Conservation (phyloP, 768 basidiomycete species). For the Termitomyces sp. region DNA sequence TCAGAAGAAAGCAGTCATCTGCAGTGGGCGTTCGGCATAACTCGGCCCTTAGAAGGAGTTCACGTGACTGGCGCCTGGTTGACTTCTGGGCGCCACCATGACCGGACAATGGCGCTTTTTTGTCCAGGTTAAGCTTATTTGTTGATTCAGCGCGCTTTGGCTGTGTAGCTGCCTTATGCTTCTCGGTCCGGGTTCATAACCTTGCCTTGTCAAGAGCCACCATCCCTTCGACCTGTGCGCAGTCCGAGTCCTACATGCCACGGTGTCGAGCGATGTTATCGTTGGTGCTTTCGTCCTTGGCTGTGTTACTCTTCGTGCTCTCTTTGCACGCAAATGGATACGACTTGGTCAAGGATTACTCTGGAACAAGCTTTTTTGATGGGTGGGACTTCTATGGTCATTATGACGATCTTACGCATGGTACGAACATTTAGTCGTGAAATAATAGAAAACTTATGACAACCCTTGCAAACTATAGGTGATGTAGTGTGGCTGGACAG, state of each 20-base stretch:
- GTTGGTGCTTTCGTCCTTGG: not conserved
- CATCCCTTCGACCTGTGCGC: no score
- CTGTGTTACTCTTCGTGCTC: slow-evolving; percentile 3
- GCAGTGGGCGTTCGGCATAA: no score
- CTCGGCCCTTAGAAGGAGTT: not conserved
- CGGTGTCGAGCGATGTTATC: not conserved
- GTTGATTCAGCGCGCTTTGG: not conserved
- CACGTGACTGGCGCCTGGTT: not conserved
- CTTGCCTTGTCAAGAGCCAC: not conserved
- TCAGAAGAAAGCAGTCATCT: not conserved
- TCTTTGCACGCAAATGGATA: slow-evolving; percentile 2
- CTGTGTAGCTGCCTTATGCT: not conserved
- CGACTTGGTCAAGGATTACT: slow-evolving; percentile 34
- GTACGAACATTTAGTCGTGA: slow-evolving; percentile 15
- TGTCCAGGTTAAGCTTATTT: not conserved
- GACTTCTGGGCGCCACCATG: not conserved
- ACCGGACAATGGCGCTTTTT: not conserved
- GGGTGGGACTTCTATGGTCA: slow-evolving; percentile 52
- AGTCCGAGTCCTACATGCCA: no score
- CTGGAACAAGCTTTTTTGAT: slow-evolving; percentile 50
- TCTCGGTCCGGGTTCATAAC: not conserved
- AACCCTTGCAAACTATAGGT: slow-evolving; percentile 31
- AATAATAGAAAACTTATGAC: not conserved
- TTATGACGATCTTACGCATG: slow-evolving; percentile 46
- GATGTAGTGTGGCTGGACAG: slow-evolving; percentile 59